Evolutionary conservation across 306 rosid genomes (phyloP).

Genomic region (Mimosa bimucronata): DNA sequence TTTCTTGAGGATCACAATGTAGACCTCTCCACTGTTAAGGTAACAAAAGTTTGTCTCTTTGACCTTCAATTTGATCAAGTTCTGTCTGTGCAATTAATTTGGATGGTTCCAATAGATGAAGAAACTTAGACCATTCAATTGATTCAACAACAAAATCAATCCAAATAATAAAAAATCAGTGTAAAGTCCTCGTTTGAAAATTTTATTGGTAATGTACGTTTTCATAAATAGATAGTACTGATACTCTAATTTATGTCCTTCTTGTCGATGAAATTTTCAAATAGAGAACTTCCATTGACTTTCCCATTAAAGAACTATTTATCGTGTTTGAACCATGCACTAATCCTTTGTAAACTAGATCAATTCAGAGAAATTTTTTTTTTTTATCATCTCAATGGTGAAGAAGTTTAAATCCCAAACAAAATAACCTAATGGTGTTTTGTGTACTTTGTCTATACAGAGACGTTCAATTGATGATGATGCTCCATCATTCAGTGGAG

Average conservation of each 20-base stretch:
- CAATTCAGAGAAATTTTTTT: not conserved
- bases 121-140: not conserved
- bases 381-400: not conserved
- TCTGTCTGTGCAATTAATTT: not conserved
- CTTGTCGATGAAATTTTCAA: no score
- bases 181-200: no score
- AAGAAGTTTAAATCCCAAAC: not conserved
- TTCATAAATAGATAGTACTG: no score
- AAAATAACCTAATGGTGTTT: not conserved
- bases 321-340: no score
- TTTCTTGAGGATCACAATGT: slow-evolving; percentile 79
- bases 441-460: slow-evolving; percentile 44
- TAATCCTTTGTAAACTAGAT: not conserved
- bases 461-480: slow-evolving; percentile 85
- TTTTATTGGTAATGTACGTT: no score
- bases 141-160: no score
- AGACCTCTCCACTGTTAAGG: slow-evolving; percentile 87
- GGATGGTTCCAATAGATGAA: not conserved
- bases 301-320: no score
- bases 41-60: slow-evolving; percentile 26
- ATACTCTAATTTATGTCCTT: no score
- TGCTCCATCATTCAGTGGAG: slow-evolving; percentile 41
- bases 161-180: no score
- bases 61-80: not conserved
- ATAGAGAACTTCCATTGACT: no score